Conservation (phyloP, 1,284 basidiomycete genomes). For the Puccinia triticina region DNA sequence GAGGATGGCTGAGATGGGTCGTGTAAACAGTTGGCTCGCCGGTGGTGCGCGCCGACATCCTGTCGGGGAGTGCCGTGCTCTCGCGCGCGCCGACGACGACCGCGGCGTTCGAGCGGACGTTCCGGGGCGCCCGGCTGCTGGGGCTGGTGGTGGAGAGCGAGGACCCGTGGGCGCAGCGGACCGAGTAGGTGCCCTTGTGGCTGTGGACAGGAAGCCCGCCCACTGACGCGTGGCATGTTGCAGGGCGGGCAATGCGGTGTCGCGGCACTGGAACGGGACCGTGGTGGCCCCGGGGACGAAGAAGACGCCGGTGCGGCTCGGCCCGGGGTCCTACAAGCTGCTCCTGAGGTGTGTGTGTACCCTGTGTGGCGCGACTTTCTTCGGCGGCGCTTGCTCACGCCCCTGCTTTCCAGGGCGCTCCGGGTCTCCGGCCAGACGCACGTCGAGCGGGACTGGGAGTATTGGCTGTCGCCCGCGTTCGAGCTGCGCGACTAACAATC, state of each 20-base stretch:
- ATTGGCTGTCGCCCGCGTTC: neutral
- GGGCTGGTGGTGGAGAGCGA: neutral
- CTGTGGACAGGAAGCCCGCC: neutral
- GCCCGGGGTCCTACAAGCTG: slow-evolving; percentile 5
- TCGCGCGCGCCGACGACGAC: neutral
- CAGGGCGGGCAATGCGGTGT: neutral
- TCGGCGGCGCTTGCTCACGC: no score
- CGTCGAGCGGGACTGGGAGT: neutral
- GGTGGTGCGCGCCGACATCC: neutral
- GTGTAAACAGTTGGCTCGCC: slow-evolving; percentile 2
- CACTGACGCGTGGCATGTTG: neutral
- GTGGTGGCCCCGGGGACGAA: neutral
- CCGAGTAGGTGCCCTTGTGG: neutral
- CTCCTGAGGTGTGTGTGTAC: neutral
- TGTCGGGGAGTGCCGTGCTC: neutral
- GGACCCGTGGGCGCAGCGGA: neutral
- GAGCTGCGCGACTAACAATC: neutral
- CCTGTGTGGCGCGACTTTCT: neutral
- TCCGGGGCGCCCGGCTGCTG: neutral
- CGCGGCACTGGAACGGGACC: neutral
- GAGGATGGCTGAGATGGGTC: no score
- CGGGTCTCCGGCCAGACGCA: neutral
- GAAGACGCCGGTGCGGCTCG: neutral
- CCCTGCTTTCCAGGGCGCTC: neutral
- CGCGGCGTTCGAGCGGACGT: neutral